Base-by-base conservation (phyloP, 495 filamentous ascomycete species). In the Barbatosphaeria neglecta region DNA sequence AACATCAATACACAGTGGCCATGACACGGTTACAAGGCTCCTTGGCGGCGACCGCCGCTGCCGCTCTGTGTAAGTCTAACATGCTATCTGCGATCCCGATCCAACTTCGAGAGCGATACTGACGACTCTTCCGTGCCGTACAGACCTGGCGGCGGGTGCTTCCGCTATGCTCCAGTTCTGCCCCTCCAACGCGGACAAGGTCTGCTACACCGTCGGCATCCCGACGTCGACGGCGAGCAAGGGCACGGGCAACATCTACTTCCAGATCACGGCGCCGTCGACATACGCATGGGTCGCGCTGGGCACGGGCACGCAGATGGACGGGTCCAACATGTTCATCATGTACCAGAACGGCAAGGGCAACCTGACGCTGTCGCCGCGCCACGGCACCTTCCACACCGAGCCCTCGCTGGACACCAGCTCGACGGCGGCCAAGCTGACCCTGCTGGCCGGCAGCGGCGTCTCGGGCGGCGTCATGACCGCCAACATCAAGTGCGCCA, bases 251-350 rank as follows among this genome's bases (percentile, higher is more conserved):
- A 72, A 78, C 49, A 72, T 87, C 40, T 84, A 78, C 58, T 69
- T 87, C 47, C 83, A 84, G 50, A 72, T 88, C 39, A 65, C 61
- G 24, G 79, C 82, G 2, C 80, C 83, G 0, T 63, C 67, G 1
- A 63, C 64, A 0, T 69, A 76, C 51, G 60, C 72, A 57, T 88
- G 84, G 83, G 74, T 83, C 18, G 80, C 70, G 1, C 60, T 85
- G 6, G 84, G 82, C 7, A 79, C 82, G 37, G 84, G 84, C 13
- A 51, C 46, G 0, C 50, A 52, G 23, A 88, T 88, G 84, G 53
- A 58, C 1, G 78, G 73, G 15, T 64, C 84, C 15, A 79, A 77
- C 50, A 83, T 89, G 25, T 86, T 86, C 50, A 57, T 87, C 24
- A 72, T 84, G 50, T 87, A 86, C 59, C 60, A 75, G 16, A 57